phyloP scores from a whole-genome alignment of 257 asterid genomes.

The Lycium barbarum region DNA sequence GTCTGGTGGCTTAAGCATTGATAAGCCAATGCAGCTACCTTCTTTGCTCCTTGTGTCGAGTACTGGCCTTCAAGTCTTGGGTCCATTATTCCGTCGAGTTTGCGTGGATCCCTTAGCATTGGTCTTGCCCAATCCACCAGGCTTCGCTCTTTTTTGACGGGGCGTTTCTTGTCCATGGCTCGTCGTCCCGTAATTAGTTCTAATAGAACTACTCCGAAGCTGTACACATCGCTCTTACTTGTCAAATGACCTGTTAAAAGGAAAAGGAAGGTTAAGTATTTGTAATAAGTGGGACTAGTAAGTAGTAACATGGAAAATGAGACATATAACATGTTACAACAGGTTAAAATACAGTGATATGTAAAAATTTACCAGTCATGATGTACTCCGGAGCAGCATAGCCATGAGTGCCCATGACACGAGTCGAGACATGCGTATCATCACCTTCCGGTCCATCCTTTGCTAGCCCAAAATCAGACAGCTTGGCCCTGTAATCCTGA shows the following conservation, averaged over 20 bases:
- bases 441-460: slow-evolving; percentile 88
- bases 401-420: slow-evolving; percentile 92
- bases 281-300: not conserved
- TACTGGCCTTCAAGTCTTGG: slow-evolving; percentile 75
- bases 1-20: slow-evolving; percentile 66
- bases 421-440: slow-evolving; percentile 69
- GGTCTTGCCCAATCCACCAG: slow-evolving; percentile 87
- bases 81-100: slow-evolving; percentile 65
- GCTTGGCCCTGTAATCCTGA: slow-evolving; percentile 69
- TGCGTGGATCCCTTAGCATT: slow-evolving; percentile 66
- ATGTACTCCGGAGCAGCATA: slow-evolving; percentile 92
- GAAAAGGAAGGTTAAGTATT: not conserved
- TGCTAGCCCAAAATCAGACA: slow-evolving; percentile 88
- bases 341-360: not conserved
- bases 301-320: not conserved
- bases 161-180: slow-evolving; percentile 63
- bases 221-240: slow-evolving; percentile 72
- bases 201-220: slow-evolving; percentile 78
- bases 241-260: slow-evolving; percentile 71
- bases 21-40: slow-evolving; percentile 68
- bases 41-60: slow-evolving; percentile 70
- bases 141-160: slow-evolving; percentile 57
- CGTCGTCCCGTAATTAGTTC: slow-evolving; percentile 72
- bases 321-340: not conserved
- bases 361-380: slow-evolving; percentile 65